These are phyloP conservation scores for Amanita fuliginea DNA, from an alignment of 768 basidiomycete genomes.

Conservation along the genomic window DNA sequence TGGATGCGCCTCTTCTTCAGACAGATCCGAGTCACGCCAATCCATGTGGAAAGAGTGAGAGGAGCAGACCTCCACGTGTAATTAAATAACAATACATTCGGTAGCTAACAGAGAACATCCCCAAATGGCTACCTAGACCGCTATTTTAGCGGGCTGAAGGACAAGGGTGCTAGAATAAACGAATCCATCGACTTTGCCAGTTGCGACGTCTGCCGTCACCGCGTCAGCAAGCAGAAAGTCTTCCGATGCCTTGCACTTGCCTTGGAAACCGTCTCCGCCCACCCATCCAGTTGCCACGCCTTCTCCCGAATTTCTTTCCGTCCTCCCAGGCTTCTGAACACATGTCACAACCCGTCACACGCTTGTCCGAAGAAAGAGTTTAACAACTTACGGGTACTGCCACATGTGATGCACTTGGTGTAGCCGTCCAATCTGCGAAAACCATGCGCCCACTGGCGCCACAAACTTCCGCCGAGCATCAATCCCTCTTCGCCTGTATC, in stretches of 20 bases:
- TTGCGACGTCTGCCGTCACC: conserved; percentile 66
- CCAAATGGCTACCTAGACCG: too few species aligned
- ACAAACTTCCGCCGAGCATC: conserved; percentile 87
- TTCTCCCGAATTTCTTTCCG: conserved; percentile 79
- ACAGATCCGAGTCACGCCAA: conserved; percentile 51
- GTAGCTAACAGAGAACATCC: too few species aligned
- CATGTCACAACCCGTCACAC: not conserved
- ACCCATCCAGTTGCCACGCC: conserved; percentile 92
- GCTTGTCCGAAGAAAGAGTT: conserved; percentile 6
- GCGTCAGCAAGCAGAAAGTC: not conserved
- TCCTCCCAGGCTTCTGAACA: conserved; percentile 53
- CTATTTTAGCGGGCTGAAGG: conserved; percentile 81
- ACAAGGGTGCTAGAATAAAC: conserved; percentile 67
- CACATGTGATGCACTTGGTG: conserved; percentile 94
- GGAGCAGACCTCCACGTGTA: conserved; percentile 7
- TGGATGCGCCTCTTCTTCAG: conserved; percentile 41
- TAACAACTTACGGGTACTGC: conserved; percentile 76
- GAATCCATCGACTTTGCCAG: conserved; percentile 81
- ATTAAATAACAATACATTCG: not conserved
- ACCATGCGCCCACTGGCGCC: conserved; percentile 85
- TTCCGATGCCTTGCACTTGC: conserved; percentile 23
- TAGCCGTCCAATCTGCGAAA: conserved; percentile 74
- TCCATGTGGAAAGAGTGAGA: conserved; percentile 24
- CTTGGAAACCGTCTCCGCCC: conserved; percentile 92
- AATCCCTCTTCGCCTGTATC: conserved; percentile 78